Evolutionary conservation across 306 rosid species (phyloP).

Genomic region (Prunus mira): DNA sequence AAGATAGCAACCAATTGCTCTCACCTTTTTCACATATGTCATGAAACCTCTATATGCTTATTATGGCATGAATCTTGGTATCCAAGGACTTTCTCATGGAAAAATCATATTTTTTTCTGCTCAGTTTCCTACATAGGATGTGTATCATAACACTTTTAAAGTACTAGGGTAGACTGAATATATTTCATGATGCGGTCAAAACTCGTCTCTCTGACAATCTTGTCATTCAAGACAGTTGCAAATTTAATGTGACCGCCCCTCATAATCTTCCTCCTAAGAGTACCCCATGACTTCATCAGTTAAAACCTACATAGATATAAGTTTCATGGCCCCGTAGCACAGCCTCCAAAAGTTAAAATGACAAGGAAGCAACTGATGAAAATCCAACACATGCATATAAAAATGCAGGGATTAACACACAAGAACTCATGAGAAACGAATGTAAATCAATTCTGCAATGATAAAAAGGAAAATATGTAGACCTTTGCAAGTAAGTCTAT

Average conservation of each 20-base stretch:
- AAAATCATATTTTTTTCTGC: neutral
- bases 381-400: neutral
- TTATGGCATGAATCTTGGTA: neutral
- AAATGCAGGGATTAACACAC: neutral
- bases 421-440: neutral
- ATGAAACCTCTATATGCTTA: neutral
- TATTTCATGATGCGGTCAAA: neutral
- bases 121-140: neutral
- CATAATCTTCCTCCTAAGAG: neutral
- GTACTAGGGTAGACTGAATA: neutral
- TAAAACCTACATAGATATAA: neutral
- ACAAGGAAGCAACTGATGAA: neutral
- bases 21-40: neutral
- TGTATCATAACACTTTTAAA: neutral
- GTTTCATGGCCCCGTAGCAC: neutral
- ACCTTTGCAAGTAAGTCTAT: constrained; percentile 22
- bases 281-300: neutral
- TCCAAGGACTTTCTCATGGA: neutral
- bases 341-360: neutral
- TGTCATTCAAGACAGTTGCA: neutral
- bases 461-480: neutral
- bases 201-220: neutral
- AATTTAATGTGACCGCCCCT: neutral
- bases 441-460: neutral
- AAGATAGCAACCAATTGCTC: neutral